These are phyloP conservation scores for Penicillium egyptiacum DNA, from an alignment of 495 filamentous ascomycete species.

Conservation along the genomic window DNA sequence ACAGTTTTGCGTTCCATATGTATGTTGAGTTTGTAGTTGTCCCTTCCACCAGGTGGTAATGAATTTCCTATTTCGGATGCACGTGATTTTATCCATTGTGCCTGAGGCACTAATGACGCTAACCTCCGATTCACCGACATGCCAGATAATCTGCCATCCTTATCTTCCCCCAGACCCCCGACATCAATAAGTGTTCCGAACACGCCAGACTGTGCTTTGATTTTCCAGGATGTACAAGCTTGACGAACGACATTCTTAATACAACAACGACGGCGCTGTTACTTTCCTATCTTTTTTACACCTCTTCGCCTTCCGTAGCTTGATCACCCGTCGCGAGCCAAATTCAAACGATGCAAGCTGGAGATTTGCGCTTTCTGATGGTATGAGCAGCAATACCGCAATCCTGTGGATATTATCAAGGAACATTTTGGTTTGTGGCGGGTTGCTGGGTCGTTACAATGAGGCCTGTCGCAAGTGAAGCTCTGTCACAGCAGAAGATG, in stretches of 20 bases:
- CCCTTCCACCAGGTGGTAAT: too few species aligned
- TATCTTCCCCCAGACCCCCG: slow-evolving; percentile 21
- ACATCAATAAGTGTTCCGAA: slow-evolving; percentile 5
- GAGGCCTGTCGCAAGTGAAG: slow-evolving; percentile 9
- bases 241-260: not conserved
- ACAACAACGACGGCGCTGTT: not conserved
- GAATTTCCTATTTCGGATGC: not conserved
- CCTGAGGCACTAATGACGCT: slow-evolving; percentile 13
- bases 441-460: slow-evolving; percentile 2
- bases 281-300: not conserved
- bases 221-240: slow-evolving; percentile 1
- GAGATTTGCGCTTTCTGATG: not conserved
- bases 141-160: slow-evolving; percentile 21
- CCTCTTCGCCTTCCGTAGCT: not conserved
- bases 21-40: too few species aligned
- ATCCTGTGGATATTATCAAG: not conserved
- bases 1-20: not conserved
- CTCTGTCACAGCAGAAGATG: slow-evolving; percentile 12
- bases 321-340: not conserved
- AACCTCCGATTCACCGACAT: slow-evolving; percentile 8
- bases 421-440: not conserved
- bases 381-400: not conserved
- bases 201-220: not conserved
- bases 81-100: not conserved
- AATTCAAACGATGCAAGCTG: not conserved